Evolutionary conservation across 306 rosid genomes (phyloP).

Genomic region (Canavalia ensiformis): DNA sequence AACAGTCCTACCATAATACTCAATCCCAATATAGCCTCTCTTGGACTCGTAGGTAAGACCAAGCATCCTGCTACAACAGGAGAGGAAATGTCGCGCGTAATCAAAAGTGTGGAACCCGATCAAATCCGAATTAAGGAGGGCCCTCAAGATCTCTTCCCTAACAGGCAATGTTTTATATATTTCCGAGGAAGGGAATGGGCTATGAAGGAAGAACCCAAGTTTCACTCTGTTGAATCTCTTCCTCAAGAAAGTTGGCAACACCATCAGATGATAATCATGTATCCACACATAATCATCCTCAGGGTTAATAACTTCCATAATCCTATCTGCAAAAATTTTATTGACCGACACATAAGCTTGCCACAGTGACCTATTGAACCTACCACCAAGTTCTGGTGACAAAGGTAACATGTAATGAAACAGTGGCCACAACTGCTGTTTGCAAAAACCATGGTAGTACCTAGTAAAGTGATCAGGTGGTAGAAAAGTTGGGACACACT

Average conservation of each 20-base stretch:
- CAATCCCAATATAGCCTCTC: slow-evolving; percentile 84
- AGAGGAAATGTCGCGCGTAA: slow-evolving; percentile 83
- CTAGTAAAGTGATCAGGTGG: slow-evolving; percentile 71
- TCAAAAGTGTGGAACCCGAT: slow-evolving; percentile 92
- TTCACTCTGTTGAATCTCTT: slow-evolving; percentile 81
- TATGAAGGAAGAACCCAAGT: slow-evolving; percentile 86
- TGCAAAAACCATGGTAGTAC: slow-evolving; percentile 86
- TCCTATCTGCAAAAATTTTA: slow-evolving; percentile 84
- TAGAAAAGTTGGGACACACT: slow-evolving; percentile 80
- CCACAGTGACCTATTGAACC: slow-evolving; percentile 80
- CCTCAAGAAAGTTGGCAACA: slow-evolving; percentile 86
- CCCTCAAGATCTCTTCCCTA: slow-evolving; percentile 81
- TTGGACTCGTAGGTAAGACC: slow-evolving; percentile 82
- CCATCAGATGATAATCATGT: slow-evolving; percentile 92
- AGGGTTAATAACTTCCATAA: slow-evolving; percentile 91
- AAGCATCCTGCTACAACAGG: slow-evolving; percentile 89
- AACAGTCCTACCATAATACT: slow-evolving; percentile 87
- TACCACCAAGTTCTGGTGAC: slow-evolving; percentile 79
- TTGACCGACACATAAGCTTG: slow-evolving; percentile 87
- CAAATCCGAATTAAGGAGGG: slow-evolving; percentile 82
- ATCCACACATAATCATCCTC: slow-evolving; percentile 90
- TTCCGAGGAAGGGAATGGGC: slow-evolving; percentile 89
- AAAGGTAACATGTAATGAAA: slow-evolving; percentile 90
- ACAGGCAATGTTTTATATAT: slow-evolving; percentile 82
- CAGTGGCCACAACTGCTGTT: slow-evolving; percentile 86